A percentile compares a stretch with the other conserved stretches of the same genome.
Conservation (phyloP, 352 stramenopile species). For the Phytopythium boreale region DNA sequence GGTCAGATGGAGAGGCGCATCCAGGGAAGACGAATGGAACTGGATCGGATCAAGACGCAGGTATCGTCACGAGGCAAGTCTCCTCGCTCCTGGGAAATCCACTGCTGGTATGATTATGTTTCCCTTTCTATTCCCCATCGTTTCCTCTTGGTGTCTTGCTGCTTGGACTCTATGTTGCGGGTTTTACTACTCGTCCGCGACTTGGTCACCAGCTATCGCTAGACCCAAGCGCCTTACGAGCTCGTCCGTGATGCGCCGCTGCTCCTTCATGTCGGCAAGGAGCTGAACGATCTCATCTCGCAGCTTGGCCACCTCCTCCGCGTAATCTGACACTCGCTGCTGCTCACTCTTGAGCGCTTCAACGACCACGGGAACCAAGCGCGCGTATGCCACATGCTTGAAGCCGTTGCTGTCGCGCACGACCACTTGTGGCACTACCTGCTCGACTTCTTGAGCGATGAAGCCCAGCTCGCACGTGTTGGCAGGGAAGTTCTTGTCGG, state of each 20-base stretch:
- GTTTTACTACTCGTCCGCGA: background rate
- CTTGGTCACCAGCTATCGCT: background rate
- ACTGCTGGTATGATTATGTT: too few relatives aligned
- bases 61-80: too few relatives aligned
- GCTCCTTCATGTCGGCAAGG: background rate
- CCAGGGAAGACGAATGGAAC: too few relatives aligned
- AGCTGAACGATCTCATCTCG: background rate
- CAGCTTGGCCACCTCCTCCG: background rate
- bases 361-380: conserved; percentile 73
- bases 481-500: conserved; percentile 33
- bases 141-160: too few relatives aligned
- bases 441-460: conserved; percentile 86
- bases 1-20: too few relatives aligned
- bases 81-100: too few relatives aligned
- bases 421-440: conserved; percentile 81
- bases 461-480: conserved; percentile 73
- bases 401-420: conserved; percentile 59
- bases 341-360: conserved; percentile 69
- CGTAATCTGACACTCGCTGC: conserved; percentile 3
- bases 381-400: conserved; percentile 87
- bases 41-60: too few relatives aligned
- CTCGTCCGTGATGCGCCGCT: background rate
- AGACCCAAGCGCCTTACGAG: background rate
- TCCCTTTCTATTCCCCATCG: too few relatives aligned
- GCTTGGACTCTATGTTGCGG: background rate